These are phyloP conservation scores for Penicillium malachiteum DNA, from an alignment of 495 filamentous ascomycete genomes.

Conservation along the genomic window DNA sequence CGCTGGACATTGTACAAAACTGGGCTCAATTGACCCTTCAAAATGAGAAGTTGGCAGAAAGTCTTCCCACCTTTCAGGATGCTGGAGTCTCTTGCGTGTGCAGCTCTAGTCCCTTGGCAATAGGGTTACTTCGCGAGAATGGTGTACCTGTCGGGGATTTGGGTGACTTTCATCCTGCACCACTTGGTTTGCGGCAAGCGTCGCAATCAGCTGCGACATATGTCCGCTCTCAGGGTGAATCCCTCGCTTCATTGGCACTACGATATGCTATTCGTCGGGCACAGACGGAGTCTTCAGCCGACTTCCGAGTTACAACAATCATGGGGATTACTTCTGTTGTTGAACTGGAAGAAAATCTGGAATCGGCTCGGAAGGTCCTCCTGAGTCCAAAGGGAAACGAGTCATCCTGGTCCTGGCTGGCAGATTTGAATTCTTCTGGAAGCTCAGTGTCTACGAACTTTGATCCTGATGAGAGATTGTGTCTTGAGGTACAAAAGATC, in stretches of 20 bases:
- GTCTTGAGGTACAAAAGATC: conserved; percentile 10
- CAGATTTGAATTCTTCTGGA: not conserved
- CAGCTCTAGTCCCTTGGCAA: conserved; percentile 75
- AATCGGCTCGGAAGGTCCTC: conserved; percentile 13
- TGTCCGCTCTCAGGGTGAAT: conserved; percentile 56
- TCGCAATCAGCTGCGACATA: conserved; percentile 51
- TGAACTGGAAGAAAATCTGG: conserved; percentile 20
- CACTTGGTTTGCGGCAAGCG: conserved; percentile 56
- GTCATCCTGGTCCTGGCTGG: conserved; percentile 9
- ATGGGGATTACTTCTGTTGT: conserved; percentile 19
- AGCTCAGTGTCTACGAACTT: not conserved
- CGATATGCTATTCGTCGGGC: conserved; percentile 17
- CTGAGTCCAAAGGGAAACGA: not conserved
- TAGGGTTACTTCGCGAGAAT: conserved; percentile 70
- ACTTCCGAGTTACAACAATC: conserved; percentile 19
- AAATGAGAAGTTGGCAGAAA: conserved; percentile 60
- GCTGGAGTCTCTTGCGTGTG: conserved; percentile 76
- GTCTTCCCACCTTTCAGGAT: conserved; percentile 52
- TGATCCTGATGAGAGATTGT: not conserved
- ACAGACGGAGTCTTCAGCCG: conserved; percentile 8
- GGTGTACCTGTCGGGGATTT: conserved; percentile 69
- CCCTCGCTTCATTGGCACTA: conserved; percentile 49
- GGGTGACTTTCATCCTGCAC: conserved; percentile 78
- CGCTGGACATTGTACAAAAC: conserved; percentile 76
- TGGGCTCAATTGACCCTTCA: conserved; percentile 85